Conservation (phyloP, 2,329 filamentous ascomycete species). For the Aureobasidium leucospermi region DNA sequence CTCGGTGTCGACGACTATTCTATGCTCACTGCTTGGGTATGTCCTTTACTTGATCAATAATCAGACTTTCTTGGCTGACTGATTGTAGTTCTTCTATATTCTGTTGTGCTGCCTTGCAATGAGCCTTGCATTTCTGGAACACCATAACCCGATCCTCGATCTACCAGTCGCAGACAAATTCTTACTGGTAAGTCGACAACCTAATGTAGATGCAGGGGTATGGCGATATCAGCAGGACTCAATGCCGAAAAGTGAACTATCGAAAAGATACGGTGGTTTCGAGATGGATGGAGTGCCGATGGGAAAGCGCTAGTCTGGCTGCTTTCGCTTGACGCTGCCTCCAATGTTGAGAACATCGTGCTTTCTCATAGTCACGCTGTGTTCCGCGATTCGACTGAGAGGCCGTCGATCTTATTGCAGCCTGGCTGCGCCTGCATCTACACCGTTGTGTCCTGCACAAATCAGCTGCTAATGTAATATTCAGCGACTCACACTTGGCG, state of each 20-base stretch:
- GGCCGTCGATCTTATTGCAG: too few relatives aligned
- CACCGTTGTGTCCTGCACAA: not conserved
- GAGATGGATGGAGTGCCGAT: too few relatives aligned
- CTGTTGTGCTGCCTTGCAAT: not conserved
- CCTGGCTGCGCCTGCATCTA: not conserved
- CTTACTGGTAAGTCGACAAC: not conserved
- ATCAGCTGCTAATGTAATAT: not conserved
- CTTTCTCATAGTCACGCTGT: too few relatives aligned
- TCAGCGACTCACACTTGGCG: not conserved
- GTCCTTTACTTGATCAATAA: not conserved
- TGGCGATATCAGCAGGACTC: too few relatives aligned
- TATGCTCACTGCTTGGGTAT: not conserved
- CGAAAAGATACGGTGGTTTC: too few relatives aligned
- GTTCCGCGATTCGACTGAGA: too few relatives aligned
- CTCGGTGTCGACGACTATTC: not conserved
- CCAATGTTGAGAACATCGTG: too few relatives aligned
- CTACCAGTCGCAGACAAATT: not conserved
- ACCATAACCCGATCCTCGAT: not conserved
- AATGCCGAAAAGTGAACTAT: too few relatives aligned
- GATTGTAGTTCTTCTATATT: constrained; percentile 1
- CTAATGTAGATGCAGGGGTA: too few relatives aligned
- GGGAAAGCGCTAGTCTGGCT: too few relatives aligned
- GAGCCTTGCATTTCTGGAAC: not conserved
- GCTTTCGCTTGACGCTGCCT: too few relatives aligned
- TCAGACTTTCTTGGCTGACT: not conserved